Base-by-base conservation (phyloP, 441 rosid species). In the Populus trichocarpa region DNA sequence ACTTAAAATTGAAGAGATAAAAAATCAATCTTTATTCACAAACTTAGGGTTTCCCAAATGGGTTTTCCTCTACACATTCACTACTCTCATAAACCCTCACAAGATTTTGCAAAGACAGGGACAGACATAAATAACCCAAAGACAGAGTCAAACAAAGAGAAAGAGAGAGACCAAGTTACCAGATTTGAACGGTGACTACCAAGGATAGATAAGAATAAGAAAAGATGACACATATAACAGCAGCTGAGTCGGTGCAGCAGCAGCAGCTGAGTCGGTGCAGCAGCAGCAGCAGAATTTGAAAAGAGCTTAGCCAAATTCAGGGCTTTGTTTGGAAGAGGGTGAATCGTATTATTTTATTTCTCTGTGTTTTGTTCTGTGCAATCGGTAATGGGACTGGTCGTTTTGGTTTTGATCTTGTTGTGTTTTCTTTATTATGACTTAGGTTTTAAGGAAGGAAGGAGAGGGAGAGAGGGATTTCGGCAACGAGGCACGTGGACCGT, bases 171-270 rank as follows among this genome's bases (percentile, higher is more conserved):
- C 59, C 77, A 3, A 61, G 33, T 35, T 79, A 83, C 89, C 87
- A 75, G 84, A 82, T 78, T 81, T 20, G 65, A 78, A 66, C 46
- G 79, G 71, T 65, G 75, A 70, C 26, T n/a, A 57, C 7, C 9
- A 46, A 25, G 57, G 72, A 33, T 38, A 22, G 6, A 70, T 18
- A 59, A 70, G 23, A 18, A 53, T 61, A 4, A 14, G 12, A 23
- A 70, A 11, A 14, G 13, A 35, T 3, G 73, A 67, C 25, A 75
- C 35, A 75, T 73, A 66, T 18, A 13, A 28, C 10, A 53, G 79
- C 32, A 22, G 59, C 63, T 23, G 57, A 80, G 81, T 77, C 81
- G 32, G 32, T 30, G 32, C 32, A 30, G 32, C 32, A 30, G 32
- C 3, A 28, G 3, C n/a, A n/a, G n/a, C n/a, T n/a, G n/a, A n/a